Evolutionary conservation across 441 rosid species (phyloP).

Genomic region (Gossypium gossypioides): DNA sequence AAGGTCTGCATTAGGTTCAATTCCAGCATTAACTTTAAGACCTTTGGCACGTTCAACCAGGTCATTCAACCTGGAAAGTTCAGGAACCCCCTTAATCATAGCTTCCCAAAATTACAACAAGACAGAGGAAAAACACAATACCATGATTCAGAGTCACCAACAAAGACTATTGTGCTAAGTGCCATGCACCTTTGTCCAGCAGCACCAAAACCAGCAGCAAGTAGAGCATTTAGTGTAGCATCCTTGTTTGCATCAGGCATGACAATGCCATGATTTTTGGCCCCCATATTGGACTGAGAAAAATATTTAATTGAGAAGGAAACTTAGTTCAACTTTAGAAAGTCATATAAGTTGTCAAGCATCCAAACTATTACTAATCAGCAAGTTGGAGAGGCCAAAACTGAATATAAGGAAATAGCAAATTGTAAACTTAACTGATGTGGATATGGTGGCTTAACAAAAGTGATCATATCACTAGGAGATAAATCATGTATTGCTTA

Average conservation of each 20-base stretch:
- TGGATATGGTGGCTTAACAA: background rate
- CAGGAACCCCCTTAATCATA: background rate
- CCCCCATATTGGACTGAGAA: conserved; percentile 88
- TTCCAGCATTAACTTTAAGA: conserved; percentile 79
- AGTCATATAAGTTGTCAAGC: background rate
- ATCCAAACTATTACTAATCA: background rate
- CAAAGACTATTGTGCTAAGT: conserved; percentile 79
- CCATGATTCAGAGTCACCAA: conserved; percentile 68
- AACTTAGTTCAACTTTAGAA: conserved; percentile 14
- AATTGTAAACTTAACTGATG: background rate
- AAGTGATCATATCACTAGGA: background rate
- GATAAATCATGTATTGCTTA: background rate
- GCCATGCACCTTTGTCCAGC: conserved; percentile 99
- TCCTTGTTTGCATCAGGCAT: conserved; percentile 73
- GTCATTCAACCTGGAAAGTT: conserved; percentile 59
- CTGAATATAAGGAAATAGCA: background rate
- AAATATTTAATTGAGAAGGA: conserved; percentile 7
- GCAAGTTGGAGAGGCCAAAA: conserved; percentile 4
- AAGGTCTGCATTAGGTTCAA: conserved; percentile 37
- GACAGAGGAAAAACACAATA: conserved; percentile 20
- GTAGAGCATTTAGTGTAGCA: conserved; percentile 69
- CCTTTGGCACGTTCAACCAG: conserved; percentile 63
- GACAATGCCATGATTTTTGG: conserved; percentile 84
- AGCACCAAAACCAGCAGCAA: conserved; percentile 96
- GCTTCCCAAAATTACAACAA: background rate